These are phyloP conservation scores for Aquanectria penicillioides DNA, from an alignment of 2,329 filamentous ascomycete genomes.

Conservation along the genomic window DNA sequence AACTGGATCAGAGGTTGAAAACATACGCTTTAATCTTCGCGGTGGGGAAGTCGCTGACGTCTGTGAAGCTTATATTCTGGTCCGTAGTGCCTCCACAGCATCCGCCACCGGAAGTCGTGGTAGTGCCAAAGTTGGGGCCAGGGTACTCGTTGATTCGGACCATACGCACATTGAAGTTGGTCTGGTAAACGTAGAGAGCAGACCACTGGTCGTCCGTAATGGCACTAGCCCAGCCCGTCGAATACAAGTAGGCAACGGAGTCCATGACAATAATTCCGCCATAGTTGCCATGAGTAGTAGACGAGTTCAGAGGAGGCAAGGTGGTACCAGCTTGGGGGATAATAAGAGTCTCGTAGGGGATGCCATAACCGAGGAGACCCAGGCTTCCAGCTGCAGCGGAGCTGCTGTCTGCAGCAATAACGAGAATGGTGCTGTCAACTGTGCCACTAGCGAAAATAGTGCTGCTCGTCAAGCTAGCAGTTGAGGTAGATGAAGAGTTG, in stretches of 20 bases:
- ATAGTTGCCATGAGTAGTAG: slow-evolving; percentile 13
- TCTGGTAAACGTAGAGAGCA: slow-evolving; percentile 21
- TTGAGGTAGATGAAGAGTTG: no score
- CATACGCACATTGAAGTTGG: slow-evolving; percentile 19
- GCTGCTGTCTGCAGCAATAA: not conserved
- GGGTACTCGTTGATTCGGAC: slow-evolving; percentile 28
- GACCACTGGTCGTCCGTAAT: slow-evolving; percentile 21
- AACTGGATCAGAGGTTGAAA: no score
- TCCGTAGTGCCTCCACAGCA: slow-evolving; percentile 5
- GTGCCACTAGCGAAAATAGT: not conserved
- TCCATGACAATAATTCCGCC: slow-evolving; percentile 19
- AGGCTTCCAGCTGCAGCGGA: slow-evolving; percentile 8
- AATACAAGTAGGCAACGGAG: slow-evolving; percentile 22
- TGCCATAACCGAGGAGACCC: slow-evolving; percentile 24
- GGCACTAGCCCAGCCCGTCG: slow-evolving; percentile 20
- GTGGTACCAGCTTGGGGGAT: slow-evolving; percentile 15
- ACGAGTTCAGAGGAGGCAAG: slow-evolving; percentile 17
- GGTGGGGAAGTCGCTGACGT: slow-evolving; percentile 21
- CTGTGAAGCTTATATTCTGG: slow-evolving; percentile 24
- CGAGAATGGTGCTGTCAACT: slow-evolving; percentile 11
- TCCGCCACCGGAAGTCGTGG: not conserved
- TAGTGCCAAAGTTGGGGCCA: slow-evolving; percentile 16
- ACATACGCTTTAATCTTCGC: slow-evolving; percentile 27
- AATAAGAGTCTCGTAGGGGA: slow-evolving; percentile 20
- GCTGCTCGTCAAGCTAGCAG: no score